Evolutionary conservation across 768 basidiomycete species (phyloP).

Genomic region (Cyclocybe aegerita): DNA sequence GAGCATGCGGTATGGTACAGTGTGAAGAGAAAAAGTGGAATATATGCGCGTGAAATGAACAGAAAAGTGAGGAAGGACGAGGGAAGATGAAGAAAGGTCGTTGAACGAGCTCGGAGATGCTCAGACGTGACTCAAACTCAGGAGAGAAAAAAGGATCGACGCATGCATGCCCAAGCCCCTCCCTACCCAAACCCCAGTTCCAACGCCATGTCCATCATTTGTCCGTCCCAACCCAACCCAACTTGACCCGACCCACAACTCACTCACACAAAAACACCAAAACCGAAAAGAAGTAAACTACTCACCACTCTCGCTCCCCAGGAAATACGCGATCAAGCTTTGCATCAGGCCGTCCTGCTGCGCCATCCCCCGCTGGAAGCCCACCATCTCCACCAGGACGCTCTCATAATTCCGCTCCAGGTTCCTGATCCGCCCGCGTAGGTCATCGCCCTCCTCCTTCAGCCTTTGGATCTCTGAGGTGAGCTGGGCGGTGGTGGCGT

Average conservation of each 20-base stretch:
- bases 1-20: too few species aligned
- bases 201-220: too few species aligned
- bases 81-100: too few species aligned
- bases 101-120: too few species aligned
- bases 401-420: constrained; percentile 40
- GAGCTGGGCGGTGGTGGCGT: constrained; percentile 5
- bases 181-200: too few species aligned
- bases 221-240: too few species aligned
- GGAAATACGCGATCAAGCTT: constrained; percentile 76
- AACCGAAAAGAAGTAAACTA: constrained; percentile 12
- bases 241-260: neutral
- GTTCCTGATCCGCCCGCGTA: constrained; percentile 30
- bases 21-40: too few species aligned
- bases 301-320: constrained; percentile 61
- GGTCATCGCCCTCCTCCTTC: constrained; percentile 31
- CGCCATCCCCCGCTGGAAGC: constrained; percentile 46
- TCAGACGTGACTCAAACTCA: too few species aligned
- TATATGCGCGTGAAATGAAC: too few species aligned
- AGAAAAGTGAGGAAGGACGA: too few species aligned
- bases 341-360: constrained; percentile 87
- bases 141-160: too few species aligned
- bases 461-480: constrained; percentile 26
- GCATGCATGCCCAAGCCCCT: too few species aligned
- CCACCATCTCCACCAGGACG: constrained; percentile 35
- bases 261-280: neutral